Percentiles rank a stretch among this genome's conserved stretches.
These are phyloP conservation scores for Dendrobium chrysotoxum DNA, from an alignment of 106 monocot species.

Conservation along the genomic window DNA sequence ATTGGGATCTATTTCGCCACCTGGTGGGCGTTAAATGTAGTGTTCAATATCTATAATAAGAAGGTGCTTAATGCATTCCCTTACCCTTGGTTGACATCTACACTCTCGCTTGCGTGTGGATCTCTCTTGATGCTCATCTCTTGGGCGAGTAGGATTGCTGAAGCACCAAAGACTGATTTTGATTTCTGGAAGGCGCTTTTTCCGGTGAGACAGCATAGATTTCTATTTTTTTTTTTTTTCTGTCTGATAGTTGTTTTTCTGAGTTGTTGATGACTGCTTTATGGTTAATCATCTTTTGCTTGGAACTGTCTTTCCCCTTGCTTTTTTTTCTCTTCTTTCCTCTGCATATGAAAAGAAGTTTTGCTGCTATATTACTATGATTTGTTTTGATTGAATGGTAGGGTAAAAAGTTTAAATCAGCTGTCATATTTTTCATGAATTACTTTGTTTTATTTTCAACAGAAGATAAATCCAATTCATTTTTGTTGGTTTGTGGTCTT, in stretches of 20 bases:
- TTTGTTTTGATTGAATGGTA: no score
- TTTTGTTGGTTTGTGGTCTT: no score
- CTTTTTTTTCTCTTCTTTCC: no score
- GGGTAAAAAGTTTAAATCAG: neutral
- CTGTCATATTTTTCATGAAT: neutral
- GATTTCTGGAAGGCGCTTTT: constrained; percentile 84
- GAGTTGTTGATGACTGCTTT: neutral
- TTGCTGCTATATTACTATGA: no score
- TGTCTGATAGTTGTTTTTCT: neutral
- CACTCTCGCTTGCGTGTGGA: constrained; percentile 81
- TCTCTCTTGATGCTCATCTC: constrained; percentile 82
- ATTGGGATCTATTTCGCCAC: constrained; percentile 80
- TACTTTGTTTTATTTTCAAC: neutral
- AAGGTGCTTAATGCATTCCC: constrained; percentile 90
- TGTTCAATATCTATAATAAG: constrained; percentile 96
- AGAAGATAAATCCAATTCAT: no score
- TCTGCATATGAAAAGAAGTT: no score
- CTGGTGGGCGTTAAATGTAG: constrained; percentile 92
- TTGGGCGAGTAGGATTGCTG: constrained; percentile 59
- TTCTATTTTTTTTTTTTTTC: no score
- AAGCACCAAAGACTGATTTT: constrained; percentile 58
- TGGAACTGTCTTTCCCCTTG: neutral
- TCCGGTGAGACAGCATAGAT: constrained; percentile 42
- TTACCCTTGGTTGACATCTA: constrained; percentile 84
- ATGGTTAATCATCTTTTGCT: neutral